These are phyloP conservation scores for Boletus rex-veris DNA, from an alignment of 768 basidiomycete species.

Conservation along the genomic window DNA sequence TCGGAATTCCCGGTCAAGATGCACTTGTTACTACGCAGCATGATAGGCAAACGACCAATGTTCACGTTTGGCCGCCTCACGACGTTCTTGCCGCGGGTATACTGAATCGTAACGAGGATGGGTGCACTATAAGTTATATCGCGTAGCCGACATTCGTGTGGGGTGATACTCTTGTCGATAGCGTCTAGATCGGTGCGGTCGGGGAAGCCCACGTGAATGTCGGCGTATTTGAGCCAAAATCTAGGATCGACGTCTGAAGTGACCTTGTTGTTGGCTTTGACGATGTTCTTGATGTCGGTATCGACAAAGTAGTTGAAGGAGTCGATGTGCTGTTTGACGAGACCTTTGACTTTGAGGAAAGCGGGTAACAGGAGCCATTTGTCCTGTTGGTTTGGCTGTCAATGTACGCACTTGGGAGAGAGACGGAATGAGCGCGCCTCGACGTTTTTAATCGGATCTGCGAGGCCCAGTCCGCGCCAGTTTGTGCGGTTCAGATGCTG, in stretches of 20 bases:
- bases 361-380: constrained; percentile 98
- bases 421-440: constrained; percentile 56
- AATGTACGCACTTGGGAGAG: not conserved
- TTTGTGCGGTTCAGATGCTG: constrained; percentile 50
- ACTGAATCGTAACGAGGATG: constrained; percentile 91
- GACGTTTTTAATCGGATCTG: constrained; percentile 86
- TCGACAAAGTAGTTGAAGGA: constrained; percentile 99
- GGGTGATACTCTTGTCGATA: constrained; percentile 81
- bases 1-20: constrained; percentile 76
- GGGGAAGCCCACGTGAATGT: constrained; percentile 91
- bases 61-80: constrained; percentile 79
- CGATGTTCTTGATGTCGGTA: constrained; percentile 94
- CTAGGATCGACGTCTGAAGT: constrained; percentile 96
- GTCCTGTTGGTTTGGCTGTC: constrained; percentile 51
- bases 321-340: constrained; percentile 98
- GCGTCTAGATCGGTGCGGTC: constrained; percentile 81
- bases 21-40: constrained; percentile 95
- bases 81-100: constrained; percentile 87
- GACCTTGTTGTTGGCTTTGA: constrained; percentile 89
- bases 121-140: constrained; percentile 94
- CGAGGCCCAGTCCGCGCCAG: constrained; percentile 77
- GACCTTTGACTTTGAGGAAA: constrained; percentile 94
- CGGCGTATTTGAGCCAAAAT: constrained; percentile 95
- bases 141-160: constrained; percentile 94
- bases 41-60: constrained; percentile 92